phyloP scores from a whole-genome alignment of 306 rosid species.

The Cicer bijugum region DNA sequence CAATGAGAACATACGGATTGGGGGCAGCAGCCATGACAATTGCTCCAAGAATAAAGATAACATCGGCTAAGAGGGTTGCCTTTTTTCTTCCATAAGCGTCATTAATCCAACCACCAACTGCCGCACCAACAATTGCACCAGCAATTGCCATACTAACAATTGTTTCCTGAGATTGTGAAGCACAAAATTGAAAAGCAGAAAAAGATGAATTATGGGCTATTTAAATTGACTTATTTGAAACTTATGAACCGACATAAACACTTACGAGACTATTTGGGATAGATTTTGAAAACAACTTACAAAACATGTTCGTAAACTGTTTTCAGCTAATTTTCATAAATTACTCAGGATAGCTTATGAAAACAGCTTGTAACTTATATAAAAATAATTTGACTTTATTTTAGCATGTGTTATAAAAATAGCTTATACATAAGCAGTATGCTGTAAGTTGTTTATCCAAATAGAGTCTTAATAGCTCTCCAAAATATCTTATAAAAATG shows the following conservation, averaged over 20 bases:
- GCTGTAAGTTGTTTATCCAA: neutral
- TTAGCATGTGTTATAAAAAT: neutral
- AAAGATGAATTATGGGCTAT: neutral
- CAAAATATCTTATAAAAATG: neutral
- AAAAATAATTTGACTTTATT: neutral
- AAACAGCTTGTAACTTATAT: neutral
- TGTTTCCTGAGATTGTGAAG: slow-evolving; percentile 66
- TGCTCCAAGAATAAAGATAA: slow-evolving; percentile 72
- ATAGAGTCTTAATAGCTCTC: neutral
- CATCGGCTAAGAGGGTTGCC: slow-evolving; percentile 86
- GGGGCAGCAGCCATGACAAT: slow-evolving; percentile 87
- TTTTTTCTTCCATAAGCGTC: slow-evolving; percentile 83
- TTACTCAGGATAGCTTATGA: no score
- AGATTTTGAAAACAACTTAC: neutral
- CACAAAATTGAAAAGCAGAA: neutral
- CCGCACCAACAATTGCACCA: slow-evolving; percentile 89
- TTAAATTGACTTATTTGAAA: neutral
- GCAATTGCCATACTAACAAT: slow-evolving; percentile 90
- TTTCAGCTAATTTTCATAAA: neutral
- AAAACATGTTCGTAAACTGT: neutral
- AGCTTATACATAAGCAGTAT: neutral
- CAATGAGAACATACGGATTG: slow-evolving; percentile 76
- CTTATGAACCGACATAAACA: neutral
- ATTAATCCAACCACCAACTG: slow-evolving; percentile 89
- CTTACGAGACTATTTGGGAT: neutral